Evolutionary conservation across 208 protist genomes (phyloP).

Genomic region (Trypanosoma conorhini): DNA sequence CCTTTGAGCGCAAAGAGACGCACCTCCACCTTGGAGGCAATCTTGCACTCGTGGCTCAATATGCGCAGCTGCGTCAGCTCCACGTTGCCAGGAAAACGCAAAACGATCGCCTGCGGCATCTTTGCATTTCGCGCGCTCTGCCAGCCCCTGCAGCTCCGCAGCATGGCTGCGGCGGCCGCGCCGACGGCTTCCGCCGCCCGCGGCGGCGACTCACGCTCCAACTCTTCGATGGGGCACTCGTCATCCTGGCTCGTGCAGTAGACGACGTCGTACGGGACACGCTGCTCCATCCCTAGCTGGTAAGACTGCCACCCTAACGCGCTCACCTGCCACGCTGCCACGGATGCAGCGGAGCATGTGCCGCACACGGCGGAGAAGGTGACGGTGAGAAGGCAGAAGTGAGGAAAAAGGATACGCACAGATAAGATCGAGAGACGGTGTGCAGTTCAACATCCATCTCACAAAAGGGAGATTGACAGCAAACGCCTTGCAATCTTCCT

Average conservation of each 20-base stretch:
- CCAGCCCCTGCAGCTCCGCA: constrained; percentile 49
- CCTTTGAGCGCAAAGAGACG: constrained; percentile 56
- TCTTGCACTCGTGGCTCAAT: constrained; percentile 86
- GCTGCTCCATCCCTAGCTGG: constrained; percentile 5
- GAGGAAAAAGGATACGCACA: not conserved
- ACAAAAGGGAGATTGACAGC: too few species aligned
- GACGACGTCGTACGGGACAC: constrained; percentile 80
- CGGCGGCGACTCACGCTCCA: constrained; percentile 34
- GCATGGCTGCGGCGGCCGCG: not conserved
- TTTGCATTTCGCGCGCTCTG: constrained; percentile 69
- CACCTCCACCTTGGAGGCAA: constrained; percentile 85
- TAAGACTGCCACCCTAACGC: not conserved
- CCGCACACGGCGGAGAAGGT: not conserved
- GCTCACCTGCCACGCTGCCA: not conserved
- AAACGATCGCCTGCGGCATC: constrained; percentile 76
- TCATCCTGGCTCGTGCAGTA: constrained; percentile 82
- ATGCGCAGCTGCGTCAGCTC: constrained; percentile 83
- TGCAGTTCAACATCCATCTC: not conserved
- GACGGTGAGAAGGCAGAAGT: not conserved
- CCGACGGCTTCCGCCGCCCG: constrained; percentile 2
- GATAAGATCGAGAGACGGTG: not conserved
- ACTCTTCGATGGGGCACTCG: constrained; percentile 53
- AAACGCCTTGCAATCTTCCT: too few species aligned
- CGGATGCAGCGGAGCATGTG: not conserved
- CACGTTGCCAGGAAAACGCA: constrained; percentile 87